Base-by-base conservation (phyloP, 495 filamentous ascomycete species). In the Tuber indicum region DNA sequence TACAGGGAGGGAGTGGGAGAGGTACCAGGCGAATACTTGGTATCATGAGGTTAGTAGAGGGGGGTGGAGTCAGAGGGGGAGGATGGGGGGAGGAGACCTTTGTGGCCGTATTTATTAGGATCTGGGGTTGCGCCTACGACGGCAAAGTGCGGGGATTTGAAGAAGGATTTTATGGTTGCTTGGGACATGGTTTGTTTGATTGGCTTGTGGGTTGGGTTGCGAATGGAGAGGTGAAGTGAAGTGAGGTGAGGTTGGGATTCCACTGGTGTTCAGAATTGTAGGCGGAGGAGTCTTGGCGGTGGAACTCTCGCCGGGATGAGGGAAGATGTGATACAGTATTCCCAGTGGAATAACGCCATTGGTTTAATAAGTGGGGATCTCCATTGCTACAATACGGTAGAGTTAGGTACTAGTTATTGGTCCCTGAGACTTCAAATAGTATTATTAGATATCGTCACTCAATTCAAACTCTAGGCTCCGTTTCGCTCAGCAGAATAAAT, bases 41-140 rank as follows among this genome's bases (percentile, higher is more conserved):
- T n/a, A 32, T 32, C 32, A 32, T 32, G 23, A 21, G 72, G 66
- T 79, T 76, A 78, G 77, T 70, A 32, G 62, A 17, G 75, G 17
- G 62, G 41, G 32, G 17, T 62, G 72, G 45, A 77, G 46, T 36
- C 72, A 71, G 36, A 26, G 32, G 74, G 45, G 14, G 43, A 32
- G 47, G 66, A 73, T 44, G 52, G 74, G 26, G 43, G 16, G 32
- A 47, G 49, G 49, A 49, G 74, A 93, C 94, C 89, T 86, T 94
- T 94, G 86, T 96, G 92, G n/a, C 96, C 96, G 83, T 91, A 98
- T 84, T 97, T 97, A 77, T 86, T 85, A 72, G 92, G 85, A 84
- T 96, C 93, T 70, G 91, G 91, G 85, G 91, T 93, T 8, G 96
- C 96, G 77, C 95, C 95, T 49, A 95, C 94, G 66, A 99, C 95